Evolutionary conservation across 176 grass and related monocot species (phyloP).

Genomic region (Bolboschoenus planiculmis): DNA sequence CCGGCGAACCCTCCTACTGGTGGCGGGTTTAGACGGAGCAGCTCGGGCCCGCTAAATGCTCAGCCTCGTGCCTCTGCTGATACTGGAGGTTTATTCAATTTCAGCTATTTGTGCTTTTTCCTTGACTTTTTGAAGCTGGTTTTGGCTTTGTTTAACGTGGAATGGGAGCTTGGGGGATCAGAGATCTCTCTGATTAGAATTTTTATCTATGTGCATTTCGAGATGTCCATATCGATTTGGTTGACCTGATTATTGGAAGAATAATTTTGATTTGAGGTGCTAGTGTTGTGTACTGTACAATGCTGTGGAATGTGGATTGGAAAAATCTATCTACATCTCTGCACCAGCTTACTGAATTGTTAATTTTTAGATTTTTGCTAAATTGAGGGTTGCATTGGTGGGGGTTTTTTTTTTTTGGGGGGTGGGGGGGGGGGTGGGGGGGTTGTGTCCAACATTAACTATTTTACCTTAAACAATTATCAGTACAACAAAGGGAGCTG

Average conservation of each 20-base stretch:
- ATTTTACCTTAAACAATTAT: neutral
- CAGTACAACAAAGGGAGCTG: neutral
- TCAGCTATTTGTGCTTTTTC: neutral
- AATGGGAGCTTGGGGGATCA: neutral
- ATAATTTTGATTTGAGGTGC: neutral
- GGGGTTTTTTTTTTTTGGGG: too few species aligned
- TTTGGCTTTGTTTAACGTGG: slow-evolving; percentile 30
- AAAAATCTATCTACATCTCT: neutral
- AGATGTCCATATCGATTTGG: slow-evolving; percentile 2
- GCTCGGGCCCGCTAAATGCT: slow-evolving; percentile 49
- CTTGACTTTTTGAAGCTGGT: neutral
- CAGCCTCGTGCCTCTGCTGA: slow-evolving; percentile 33
- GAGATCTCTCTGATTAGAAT: slow-evolving; percentile 28
- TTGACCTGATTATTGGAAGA: neutral
- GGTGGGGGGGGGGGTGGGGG: too few species aligned
- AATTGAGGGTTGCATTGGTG: neutral
- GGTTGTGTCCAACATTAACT: neutral
- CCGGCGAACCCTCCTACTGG: slow-evolving; percentile 27
- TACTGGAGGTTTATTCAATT: slow-evolving; percentile 46
- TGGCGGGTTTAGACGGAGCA: slow-evolving; percentile 41
- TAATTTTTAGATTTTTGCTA: neutral
- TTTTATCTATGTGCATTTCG: neutral
- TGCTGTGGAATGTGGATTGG: neutral
- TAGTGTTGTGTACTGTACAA: neutral
- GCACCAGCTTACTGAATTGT: neutral